phyloP scores from a whole-genome alignment of 495 filamentous ascomycete genomes.

The Podospora didyma region DNA sequence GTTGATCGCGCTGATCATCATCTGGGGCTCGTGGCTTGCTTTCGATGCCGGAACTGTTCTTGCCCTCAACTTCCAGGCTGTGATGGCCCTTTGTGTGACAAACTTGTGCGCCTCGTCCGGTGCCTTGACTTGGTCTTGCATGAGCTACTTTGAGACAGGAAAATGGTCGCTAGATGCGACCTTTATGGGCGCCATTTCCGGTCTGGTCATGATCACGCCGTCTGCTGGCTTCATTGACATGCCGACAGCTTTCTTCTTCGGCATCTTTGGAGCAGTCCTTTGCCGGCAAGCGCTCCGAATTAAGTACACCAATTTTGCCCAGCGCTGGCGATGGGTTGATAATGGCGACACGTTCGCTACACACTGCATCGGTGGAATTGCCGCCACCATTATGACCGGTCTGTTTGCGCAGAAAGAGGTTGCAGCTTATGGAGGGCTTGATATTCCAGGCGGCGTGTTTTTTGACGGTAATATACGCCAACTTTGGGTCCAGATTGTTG shows the following conservation, averaged over 20 bases:
- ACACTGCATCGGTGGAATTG: constrained; percentile 69
- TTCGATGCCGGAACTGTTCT: constrained; percentile 94
- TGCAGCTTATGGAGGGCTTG: constrained; percentile 24
- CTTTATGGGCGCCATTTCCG: constrained; percentile 86
- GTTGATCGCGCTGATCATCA: constrained; percentile 67
- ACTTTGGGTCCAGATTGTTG: constrained; percentile 25
- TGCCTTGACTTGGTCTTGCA: constrained; percentile 77
- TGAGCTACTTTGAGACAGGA: constrained; percentile 81
- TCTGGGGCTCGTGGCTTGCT: constrained; percentile 96
- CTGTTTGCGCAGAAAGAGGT: constrained; percentile 56
- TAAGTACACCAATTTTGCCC: constrained; percentile 61
- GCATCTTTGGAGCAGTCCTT: constrained; percentile 77
- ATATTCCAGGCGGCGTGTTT: constrained; percentile 21
- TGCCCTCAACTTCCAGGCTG: constrained; percentile 82
- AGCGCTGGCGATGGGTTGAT: constrained; percentile 49
- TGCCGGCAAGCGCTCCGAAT: constrained; percentile 90
- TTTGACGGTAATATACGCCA: constrained; percentile 22
- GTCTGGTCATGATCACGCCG: constrained; percentile 80
- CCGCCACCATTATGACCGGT: constrained; percentile 74
- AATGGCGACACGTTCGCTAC: constrained; percentile 82
- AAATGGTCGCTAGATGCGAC: constrained; percentile 98
- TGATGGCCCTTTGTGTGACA: constrained; percentile 93
- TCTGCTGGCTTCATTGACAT: constrained; percentile 80
- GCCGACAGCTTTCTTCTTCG: constrained; percentile 79
- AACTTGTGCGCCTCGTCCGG: constrained; percentile 82